Conservation (phyloP, 805 yeast genomes). For the Wickerhamomyces alni region DNA sequence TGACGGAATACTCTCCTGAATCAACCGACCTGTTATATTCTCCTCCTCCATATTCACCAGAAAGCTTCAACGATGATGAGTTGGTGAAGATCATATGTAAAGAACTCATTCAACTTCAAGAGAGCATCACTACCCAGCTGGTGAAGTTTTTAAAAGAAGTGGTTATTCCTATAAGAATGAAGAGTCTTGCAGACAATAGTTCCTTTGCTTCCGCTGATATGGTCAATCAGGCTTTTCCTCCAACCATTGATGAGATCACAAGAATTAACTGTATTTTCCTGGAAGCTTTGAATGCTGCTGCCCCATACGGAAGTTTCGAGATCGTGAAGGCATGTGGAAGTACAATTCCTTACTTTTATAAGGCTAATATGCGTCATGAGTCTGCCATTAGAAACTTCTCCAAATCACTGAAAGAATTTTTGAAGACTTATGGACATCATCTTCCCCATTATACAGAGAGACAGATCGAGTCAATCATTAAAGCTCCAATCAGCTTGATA, state of each 20-base stretch:
- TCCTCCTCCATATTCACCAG: conserved; percentile 38
- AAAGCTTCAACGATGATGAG: conserved; percentile 24
- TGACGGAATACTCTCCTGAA: conserved; percentile 90
- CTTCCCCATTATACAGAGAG: conserved; percentile 38
- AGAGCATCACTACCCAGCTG: conserved; percentile 58
- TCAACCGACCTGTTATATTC: conserved; percentile 65
- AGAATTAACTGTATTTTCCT: conserved; percentile 81
- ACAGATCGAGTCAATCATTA: conserved; percentile 54
- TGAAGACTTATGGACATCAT: conserved; percentile 28
- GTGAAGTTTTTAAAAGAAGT: conserved; percentile 75
- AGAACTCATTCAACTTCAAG: conserved; percentile 68
- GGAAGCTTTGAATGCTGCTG: conserved; percentile 65
- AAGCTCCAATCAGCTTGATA: conserved; percentile 65
- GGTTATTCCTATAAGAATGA: conserved; percentile 70
- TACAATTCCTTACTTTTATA: conserved; percentile 84
- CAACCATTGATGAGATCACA: conserved; percentile 91
- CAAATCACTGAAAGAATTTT: conserved; percentile 36
- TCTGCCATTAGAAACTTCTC: conserved; percentile 76
- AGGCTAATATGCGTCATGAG: conserved; percentile 90
- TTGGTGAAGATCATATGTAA: conserved; percentile 48
- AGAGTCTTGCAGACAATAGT: conserved; percentile 51
- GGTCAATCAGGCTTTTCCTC: conserved; percentile 81
- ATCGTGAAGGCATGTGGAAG: conserved; percentile 74
- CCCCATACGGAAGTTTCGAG: conserved; percentile 67
- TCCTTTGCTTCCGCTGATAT: conserved; percentile 52